Conservation (phyloP, 331 rosid genomes). For the Acacia pycnantha region DNA sequence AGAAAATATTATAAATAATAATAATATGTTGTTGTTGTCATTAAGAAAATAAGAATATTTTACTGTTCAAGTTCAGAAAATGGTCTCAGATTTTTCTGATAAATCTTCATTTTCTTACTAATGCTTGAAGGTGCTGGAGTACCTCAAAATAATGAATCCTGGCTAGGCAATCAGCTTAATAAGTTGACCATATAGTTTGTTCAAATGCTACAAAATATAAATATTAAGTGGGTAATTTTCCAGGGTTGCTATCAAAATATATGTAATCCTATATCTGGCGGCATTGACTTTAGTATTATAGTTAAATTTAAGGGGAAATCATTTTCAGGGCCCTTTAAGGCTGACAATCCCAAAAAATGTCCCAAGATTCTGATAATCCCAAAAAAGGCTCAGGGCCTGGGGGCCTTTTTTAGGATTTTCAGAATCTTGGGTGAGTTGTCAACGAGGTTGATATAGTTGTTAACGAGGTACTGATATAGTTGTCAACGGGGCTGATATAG, state of each 20-base stretch:
- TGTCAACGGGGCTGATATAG: too few species aligned
- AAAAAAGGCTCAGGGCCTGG: too few species aligned
- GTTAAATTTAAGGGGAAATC: too few species aligned
- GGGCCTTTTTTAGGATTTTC: too few species aligned
- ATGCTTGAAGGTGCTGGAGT: not conserved
- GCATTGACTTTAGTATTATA: slow-evolving; percentile 16
- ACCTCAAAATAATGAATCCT: not conserved
- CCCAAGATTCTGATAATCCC: too few species aligned
- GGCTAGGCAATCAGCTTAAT: not conserved
- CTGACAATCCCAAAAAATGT: too few species aligned
- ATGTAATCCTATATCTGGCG: not conserved
- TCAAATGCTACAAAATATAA: not conserved
- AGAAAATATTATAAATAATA: not conserved
- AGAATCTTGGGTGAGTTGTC: too few species aligned
- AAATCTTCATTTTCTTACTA: not conserved
- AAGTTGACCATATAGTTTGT: not conserved
- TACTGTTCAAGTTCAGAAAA: not conserved
- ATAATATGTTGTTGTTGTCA: too few species aligned
- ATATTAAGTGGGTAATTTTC: not conserved
- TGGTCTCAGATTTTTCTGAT: not conserved
- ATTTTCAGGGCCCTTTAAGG: too few species aligned
- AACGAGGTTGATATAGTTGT: too few species aligned
- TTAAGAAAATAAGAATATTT: not conserved
- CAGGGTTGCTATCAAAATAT: not conserved
- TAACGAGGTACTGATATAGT: too few species aligned